Evolutionary conservation across 1,284 basidiomycete genomes (phyloP), one percentile per base, ranked within the genome.

Genomic region (Chondrostereum purpureum): DNA sequence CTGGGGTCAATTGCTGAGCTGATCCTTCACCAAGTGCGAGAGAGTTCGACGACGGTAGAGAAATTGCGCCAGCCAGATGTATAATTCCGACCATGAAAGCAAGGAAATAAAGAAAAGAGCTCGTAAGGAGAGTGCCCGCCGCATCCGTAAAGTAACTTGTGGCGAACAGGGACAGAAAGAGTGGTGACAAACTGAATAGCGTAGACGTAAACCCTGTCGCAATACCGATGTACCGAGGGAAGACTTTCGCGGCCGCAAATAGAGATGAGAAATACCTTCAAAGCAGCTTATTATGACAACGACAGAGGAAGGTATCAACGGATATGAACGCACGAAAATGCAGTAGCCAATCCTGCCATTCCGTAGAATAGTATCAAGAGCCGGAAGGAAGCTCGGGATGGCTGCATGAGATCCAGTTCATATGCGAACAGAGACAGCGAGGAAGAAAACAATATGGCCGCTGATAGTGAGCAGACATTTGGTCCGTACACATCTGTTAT

Each of bases 151-250:
- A 87, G 56, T 71, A 78, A 10, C 50, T 62, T 2, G 80, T 75
- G 3, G 82, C 83, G 35, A 88, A 50, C 19, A 74, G 50, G n/a
- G 85, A 81, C 5, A 88, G 69, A 51, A 85, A 77, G 17, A 88
- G 64, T 0, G 86, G 87, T 0, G 87, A 89, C 41, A 88, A 70
- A 16, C 86, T 84, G 54, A 87, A 88, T 20, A 88, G 64, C 2
- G 83, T 77, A 70, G 80, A 78, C 56, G 73, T 82, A 5, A 68
- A 64, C 4, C 85, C 87, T 0, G 83, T 75, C 6, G 85, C 78
- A 18, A 81, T 60, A 22, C 83, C 83, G 41, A 77, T 74, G 52
- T 80, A 75, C 4, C 65, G 58, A 5, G 83, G 79, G 52, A 87
- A 87, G 21, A 66, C 70, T 60, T 77, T 79, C 2, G 84, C 80